These are phyloP conservation scores for Bonia amplexicaulis DNA, from an alignment of 176 grass and related monocot species.

Conservation along the genomic window DNA sequence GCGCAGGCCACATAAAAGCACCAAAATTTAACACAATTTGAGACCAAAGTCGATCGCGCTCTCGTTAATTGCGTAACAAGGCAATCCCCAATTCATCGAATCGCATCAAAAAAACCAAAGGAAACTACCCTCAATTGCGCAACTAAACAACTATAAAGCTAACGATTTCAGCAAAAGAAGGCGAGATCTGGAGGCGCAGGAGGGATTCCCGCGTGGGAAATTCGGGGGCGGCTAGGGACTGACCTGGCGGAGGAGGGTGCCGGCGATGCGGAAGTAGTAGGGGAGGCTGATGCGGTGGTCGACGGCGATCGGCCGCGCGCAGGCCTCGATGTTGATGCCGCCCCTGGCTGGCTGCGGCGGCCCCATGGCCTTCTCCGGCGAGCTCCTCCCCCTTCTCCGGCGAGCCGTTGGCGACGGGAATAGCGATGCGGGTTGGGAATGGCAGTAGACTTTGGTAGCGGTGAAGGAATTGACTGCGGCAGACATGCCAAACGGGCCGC, in stretches of 20 bases:
- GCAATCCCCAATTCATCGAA: slow-evolving; percentile 29
- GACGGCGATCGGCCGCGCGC: slow-evolving; percentile 65
- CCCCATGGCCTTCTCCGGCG: slow-evolving; percentile 41
- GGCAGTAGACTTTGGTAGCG: slow-evolving; percentile 14
- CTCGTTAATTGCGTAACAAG: not conserved
- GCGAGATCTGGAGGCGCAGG: slow-evolving; percentile 12
- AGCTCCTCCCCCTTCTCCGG: slow-evolving; percentile 11
- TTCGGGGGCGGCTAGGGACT: slow-evolving; percentile 14
- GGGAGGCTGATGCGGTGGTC: slow-evolving; percentile 81
- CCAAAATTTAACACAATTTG: slow-evolving; percentile 23
- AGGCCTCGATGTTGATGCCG: slow-evolving; percentile 65
- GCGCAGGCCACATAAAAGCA: slow-evolving; percentile 18
- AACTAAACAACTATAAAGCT: not conserved
- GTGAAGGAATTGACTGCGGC: not conserved
- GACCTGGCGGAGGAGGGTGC: slow-evolving; percentile 88
- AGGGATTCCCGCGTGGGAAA: not conserved
- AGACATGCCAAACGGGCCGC: too few species aligned
- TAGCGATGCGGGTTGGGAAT: slow-evolving; percentile 7
- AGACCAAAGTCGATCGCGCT: not conserved
- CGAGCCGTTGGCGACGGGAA: slow-evolving; percentile 1
- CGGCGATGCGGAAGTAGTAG: slow-evolving; percentile 93
- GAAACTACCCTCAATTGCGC: not conserved
- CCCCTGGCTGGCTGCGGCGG: slow-evolving; percentile 33
- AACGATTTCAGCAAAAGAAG: not conserved
- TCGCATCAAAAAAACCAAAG: not conserved